phyloP scores from a whole-genome alignment of 148 eudicot species.

The Rhododendron simsii region DNA sequence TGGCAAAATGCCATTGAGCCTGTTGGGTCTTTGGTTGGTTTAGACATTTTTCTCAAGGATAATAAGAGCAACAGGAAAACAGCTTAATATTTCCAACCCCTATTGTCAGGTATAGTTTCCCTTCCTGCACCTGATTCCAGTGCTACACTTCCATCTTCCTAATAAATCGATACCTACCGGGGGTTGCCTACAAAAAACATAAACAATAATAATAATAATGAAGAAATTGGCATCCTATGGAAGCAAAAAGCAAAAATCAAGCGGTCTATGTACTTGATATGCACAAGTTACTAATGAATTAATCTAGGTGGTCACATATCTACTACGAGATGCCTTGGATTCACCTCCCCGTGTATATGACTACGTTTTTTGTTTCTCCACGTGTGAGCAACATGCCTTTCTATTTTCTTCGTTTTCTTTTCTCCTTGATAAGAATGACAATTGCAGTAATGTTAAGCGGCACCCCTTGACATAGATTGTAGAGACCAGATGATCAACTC shows the following conservation, averaged over 20 bases:
- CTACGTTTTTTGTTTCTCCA: background rate
- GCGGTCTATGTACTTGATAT: background rate
- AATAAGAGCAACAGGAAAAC: background rate
- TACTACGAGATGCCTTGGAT: background rate
- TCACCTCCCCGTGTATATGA: background rate
- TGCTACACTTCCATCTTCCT: background rate
- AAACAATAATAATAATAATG: background rate
- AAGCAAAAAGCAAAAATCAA: background rate
- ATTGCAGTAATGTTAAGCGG: background rate
- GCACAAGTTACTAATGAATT: background rate
- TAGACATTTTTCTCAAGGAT: background rate
- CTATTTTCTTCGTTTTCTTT: background rate
- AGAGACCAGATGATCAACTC: background rate
- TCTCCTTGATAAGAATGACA: background rate
- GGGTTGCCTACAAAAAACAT: background rate
- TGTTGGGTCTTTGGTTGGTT: constrained; percentile 1
- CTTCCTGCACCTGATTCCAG: background rate
- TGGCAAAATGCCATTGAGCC: background rate
- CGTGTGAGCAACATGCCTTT: background rate
- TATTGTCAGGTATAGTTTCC: background rate
- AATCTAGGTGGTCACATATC: background rate
- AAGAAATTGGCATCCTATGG: background rate
- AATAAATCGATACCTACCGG: background rate
- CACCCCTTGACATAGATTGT: background rate
- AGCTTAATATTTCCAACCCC: background rate